Conservation (phyloP, 108 stramenopile genomes). For the Skeletonema marinoi region DNA sequence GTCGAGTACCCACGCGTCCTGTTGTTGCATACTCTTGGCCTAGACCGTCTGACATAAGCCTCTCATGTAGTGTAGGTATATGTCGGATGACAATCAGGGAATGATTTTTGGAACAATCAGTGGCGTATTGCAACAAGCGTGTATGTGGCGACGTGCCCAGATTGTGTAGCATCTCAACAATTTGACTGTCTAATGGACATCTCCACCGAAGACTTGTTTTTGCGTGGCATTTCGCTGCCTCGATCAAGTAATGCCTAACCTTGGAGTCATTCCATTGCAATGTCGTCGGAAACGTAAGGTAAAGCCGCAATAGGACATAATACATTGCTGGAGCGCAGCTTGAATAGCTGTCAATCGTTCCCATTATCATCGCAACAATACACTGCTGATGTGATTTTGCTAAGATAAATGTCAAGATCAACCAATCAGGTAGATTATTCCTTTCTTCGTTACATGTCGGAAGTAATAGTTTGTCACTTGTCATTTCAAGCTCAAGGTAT, state of each 20-base stretch:
- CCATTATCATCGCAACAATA: constrained; percentile 38
- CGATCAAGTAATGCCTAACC: constrained; percentile 46
- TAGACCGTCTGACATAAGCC: constrained; percentile 55
- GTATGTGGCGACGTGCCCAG: constrained; percentile 25
- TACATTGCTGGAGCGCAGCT: neutral
- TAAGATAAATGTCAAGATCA: constrained; percentile 50
- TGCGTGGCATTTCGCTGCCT: constrained; percentile 38
- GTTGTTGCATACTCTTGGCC: neutral
- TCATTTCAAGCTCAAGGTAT: neutral
- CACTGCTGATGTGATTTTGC: constrained; percentile 38
- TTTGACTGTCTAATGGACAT: constrained; percentile 58
- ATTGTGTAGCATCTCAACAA: constrained; percentile 47
- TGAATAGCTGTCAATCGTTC: constrained; percentile 20
- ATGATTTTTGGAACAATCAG: constrained; percentile 56
- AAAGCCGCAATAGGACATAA: constrained; percentile 54
- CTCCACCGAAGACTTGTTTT: constrained; percentile 51
- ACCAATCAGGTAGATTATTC: constrained; percentile 50
- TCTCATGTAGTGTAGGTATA: constrained; percentile 22
- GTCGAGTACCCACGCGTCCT: neutral
- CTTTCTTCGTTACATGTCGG: neutral
- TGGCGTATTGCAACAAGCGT: constrained; percentile 41
- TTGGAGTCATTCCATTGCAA: constrained; percentile 51
- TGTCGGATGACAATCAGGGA: constrained; percentile 69
- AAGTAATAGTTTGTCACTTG: neutral
- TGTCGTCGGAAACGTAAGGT: constrained; percentile 49